These are phyloP conservation scores for Penicillium argentinense DNA, from an alignment of 495 filamentous ascomycete species.

Conservation along the genomic window DNA sequence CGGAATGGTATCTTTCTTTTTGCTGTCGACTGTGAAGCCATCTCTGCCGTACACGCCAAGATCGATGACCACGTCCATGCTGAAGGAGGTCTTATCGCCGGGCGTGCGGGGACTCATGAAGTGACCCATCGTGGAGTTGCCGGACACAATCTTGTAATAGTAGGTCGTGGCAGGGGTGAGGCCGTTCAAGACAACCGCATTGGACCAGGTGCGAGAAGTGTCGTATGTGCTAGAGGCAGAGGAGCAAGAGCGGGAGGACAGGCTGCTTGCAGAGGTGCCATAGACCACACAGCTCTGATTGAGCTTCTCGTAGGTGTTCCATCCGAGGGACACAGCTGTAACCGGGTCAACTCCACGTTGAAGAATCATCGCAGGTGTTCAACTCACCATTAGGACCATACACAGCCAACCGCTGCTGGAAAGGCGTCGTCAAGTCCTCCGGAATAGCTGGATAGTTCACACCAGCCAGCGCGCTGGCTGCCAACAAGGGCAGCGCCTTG, in stretches of 20 bases:
- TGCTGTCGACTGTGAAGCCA: conserved; percentile 53
- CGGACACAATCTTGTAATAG: conserved; percentile 57
- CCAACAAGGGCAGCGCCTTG: conserved; percentile 41
- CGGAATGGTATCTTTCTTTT: conserved; percentile 55
- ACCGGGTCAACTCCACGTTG: not conserved
- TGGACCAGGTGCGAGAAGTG: conserved; percentile 53
- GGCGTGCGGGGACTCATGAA: conserved; percentile 55
- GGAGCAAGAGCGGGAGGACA: conserved; percentile 33
- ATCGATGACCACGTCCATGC: conserved; percentile 51
- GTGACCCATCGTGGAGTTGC: conserved; percentile 54
- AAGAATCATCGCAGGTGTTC: not conserved
- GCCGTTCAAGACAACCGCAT: conserved; percentile 42
- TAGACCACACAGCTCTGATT: conserved; percentile 44
- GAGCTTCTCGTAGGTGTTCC: conserved; percentile 51
- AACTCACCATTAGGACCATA: conserved; percentile 53
- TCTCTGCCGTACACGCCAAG: conserved; percentile 57
- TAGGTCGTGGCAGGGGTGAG: conserved; percentile 50
- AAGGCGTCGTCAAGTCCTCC: conserved; percentile 53
- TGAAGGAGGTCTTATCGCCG: conserved; percentile 48
- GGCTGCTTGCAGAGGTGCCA: conserved; percentile 31
- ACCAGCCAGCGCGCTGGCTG: conserved; percentile 35
- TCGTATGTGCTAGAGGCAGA: conserved; percentile 44
- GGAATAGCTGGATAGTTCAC: conserved; percentile 54
- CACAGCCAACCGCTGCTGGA: conserved; percentile 58
- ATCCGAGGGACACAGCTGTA: conserved; percentile 55